Percentiles rank a stretch among this genome's conserved stretches.
Evolutionary conservation across 495 filamentous ascomycete species (phyloP).

Genomic region (Tetracladium marchalianum): DNA sequence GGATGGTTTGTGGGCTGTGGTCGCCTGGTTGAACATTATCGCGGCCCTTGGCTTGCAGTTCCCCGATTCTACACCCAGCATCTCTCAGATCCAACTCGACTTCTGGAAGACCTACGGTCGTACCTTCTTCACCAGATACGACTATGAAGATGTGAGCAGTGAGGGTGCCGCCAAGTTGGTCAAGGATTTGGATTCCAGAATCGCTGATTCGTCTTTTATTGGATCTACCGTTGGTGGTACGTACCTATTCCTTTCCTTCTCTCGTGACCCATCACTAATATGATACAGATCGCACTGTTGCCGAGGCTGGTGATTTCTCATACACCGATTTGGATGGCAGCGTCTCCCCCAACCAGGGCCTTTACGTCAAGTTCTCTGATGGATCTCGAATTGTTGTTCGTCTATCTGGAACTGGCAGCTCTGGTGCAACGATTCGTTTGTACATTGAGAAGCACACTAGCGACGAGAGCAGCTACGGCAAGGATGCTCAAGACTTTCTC

Average conservation of each 20-base stretch:
- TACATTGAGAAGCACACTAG: slow-evolving; percentile 87
- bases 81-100: slow-evolving; percentile 87
- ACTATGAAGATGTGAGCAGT: slow-evolving; percentile 90
- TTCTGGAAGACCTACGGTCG: slow-evolving; percentile 97
- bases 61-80: slow-evolving; percentile 68
- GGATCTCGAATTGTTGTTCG: slow-evolving; percentile 91
- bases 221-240: slow-evolving; percentile 67
- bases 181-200: slow-evolving; percentile 60
- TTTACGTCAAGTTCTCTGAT: slow-evolving; percentile 90
- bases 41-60: slow-evolving; percentile 82
- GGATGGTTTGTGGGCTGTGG: slow-evolving; percentile 93
- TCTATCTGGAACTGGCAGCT: slow-evolving; percentile 87
- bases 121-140: slow-evolving; percentile 98
- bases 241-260: slow-evolving; percentile 9
- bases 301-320: slow-evolving; percentile 86
- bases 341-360: slow-evolving; percentile 89
- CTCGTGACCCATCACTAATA: background rate
- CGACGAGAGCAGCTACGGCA: slow-evolving; percentile 61
- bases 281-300: slow-evolving; percentile 56
- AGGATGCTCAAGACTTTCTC: slow-evolving; percentile 89
- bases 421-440: slow-evolving; percentile 88
- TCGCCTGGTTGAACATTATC: slow-evolving; percentile 98
- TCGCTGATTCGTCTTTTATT: slow-evolving; percentile 59
- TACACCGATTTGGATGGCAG: slow-evolving; percentile 97
- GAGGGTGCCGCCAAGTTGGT: slow-evolving; percentile 86